Conservation (phyloP, 371 early-diverging fungal species). For the Mortierella polycephala region DNA sequence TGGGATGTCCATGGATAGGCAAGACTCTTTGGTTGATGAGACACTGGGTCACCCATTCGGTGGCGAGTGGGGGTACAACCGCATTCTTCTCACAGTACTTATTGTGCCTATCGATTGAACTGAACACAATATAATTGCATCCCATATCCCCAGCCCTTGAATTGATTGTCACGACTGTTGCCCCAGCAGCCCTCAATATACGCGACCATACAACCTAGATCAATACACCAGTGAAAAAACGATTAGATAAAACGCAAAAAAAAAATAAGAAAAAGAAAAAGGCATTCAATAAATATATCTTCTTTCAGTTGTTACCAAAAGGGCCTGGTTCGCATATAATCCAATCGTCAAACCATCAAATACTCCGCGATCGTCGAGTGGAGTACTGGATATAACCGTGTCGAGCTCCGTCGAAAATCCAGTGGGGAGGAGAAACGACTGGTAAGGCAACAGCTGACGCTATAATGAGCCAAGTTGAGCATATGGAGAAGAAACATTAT, state of each 20-base stretch:
- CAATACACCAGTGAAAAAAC: background rate
- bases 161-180: constrained; percentile 13
- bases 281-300: background rate
- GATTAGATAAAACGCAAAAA: background rate
- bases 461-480: constrained; percentile 4
- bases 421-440: constrained; percentile 29
- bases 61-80: constrained; percentile 5
- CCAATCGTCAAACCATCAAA: constrained; percentile 31
- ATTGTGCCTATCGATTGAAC: background rate
- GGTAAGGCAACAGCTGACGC: constrained; percentile 16
- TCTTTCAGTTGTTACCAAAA: constrained; percentile 10
- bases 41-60: constrained; percentile 46
- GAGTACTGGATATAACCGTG: constrained; percentile 21
- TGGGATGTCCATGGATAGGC: constrained; percentile 23
- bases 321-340: constrained; percentile 2
- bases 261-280: background rate
- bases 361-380: constrained; percentile 12
- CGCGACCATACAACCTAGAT: constrained; percentile 15
- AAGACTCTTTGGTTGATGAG: constrained; percentile 45
- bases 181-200: constrained; percentile 26
- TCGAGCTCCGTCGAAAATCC: constrained; percentile 36
- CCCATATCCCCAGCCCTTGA: constrained; percentile 14
- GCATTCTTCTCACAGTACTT: constrained; percentile 3
- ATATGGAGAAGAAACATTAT: background rate
- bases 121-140: constrained; percentile 38